A percentile compares a stretch with the other conserved stretches of the same genome.
phyloP scores from a whole-genome alignment of 1,139 yeast genomes.

The Blastobotrys proliferans region DNA sequence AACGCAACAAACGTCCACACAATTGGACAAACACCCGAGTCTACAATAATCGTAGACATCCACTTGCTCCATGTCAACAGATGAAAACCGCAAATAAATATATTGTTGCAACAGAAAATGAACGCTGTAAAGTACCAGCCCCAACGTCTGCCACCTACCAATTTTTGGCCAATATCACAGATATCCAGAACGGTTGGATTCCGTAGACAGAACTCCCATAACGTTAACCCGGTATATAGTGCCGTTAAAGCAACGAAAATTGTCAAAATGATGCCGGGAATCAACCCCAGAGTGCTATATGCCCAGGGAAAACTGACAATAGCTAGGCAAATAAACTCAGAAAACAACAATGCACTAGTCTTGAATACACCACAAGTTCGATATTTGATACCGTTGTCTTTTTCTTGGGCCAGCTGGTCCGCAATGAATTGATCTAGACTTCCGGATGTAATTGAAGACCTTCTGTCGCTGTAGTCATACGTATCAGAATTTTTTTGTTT shows the following conservation, averaged over 20 bases:
- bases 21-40: conserved; percentile 48
- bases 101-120: conserved; percentile 52
- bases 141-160: conserved; percentile 49
- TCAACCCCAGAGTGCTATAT: conserved; percentile 53
- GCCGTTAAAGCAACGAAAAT: conserved; percentile 49
- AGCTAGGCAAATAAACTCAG: conserved; percentile 60
- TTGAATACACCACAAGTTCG: conserved; percentile 55
- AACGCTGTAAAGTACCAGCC: conserved; percentile 58
- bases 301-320: conserved; percentile 66
- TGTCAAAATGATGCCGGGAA: conserved; percentile 56
- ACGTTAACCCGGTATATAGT: conserved; percentile 51
- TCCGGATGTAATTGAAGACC: no score
- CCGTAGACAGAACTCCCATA: conserved; percentile 52
- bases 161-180: conserved; percentile 57
- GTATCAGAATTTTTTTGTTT: no score
- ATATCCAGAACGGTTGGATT: conserved; percentile 51
- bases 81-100: conserved; percentile 56
- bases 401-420: conserved; percentile 31
- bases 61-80: conserved; percentile 60
- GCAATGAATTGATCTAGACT: conserved; percentile 33
- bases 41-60: conserved; percentile 52
- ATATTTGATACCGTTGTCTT: conserved; percentile 43
- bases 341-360: conserved; percentile 54
- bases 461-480: no score
- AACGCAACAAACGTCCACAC: conserved; percentile 48